A percentile compares a stretch with the other conserved stretches of the same genome.
These are phyloP conservation scores for Pythium apleroticum DNA, from an alignment of 352 stramenopile species.

Conservation along the genomic window DNA sequence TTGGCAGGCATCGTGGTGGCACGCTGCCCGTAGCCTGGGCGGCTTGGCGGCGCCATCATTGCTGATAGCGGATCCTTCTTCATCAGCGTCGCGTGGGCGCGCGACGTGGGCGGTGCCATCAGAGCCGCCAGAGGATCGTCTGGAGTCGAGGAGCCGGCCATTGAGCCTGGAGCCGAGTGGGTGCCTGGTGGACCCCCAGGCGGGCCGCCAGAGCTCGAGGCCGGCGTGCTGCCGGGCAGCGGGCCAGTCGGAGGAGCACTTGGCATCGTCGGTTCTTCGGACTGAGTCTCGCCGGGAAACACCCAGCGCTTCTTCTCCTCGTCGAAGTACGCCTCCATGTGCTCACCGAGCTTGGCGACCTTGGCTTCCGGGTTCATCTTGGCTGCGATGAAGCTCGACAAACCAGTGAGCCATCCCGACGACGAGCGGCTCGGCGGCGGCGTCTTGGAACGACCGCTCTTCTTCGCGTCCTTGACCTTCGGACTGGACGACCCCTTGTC, in stretches of 20 bases:
- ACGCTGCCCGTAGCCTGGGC: conserved; percentile 39
- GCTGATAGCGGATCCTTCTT: conserved; percentile 81
- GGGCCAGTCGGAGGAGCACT: conserved; percentile 72
- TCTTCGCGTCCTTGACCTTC: conserved; percentile 65
- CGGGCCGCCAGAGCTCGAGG: conserved; percentile 33
- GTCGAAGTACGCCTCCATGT: conserved; percentile 84
- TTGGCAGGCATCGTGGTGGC: conserved; percentile 31
- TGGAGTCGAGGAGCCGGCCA: conserved; percentile 36
- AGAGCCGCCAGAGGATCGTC: conserved; percentile 74
- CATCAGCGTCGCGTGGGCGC: conserved; percentile 55
- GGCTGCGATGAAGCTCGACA: conserved; percentile 66
- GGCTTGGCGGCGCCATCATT: conserved; percentile 82
- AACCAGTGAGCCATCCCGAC: conserved; percentile 53
- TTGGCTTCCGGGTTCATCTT: conserved; percentile 88
- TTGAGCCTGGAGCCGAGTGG: conserved; percentile 70
- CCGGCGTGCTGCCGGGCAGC: conserved; percentile 51
- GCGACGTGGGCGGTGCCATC: conserved; percentile 76
- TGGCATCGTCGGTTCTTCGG: conserved; percentile 59
- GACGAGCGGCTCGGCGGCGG: conserved; percentile 68
- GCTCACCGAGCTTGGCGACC: conserved; percentile 70
- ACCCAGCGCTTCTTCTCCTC: conserved; percentile 86
- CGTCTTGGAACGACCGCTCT: conserved; percentile 70
- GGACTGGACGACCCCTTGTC: conserved; percentile 74
- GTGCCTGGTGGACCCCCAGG: conserved; percentile 39
- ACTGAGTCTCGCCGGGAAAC: conserved; percentile 75